phyloP scores from a whole-genome alignment of 352 stramenopile species.

The Pythium vanterpoolii region DNA sequence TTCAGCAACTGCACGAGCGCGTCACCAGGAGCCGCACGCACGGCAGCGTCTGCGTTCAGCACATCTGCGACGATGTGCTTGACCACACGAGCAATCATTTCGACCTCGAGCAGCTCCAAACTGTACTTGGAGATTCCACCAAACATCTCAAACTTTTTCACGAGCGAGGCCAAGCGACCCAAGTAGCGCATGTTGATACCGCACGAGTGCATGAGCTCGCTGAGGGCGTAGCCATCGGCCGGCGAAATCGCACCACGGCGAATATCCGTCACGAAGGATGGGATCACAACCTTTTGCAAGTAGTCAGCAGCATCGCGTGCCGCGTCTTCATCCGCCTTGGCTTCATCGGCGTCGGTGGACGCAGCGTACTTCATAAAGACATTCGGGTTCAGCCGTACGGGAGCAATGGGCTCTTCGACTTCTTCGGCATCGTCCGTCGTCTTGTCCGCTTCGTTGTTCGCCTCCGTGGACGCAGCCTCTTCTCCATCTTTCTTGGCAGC shows the following conservation, averaged over 20 bases:
- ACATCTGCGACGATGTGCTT: constrained; percentile 87
- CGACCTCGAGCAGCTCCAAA: constrained; percentile 93
- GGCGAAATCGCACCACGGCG: constrained; percentile 76
- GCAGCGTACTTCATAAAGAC: constrained; percentile 88
- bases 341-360: constrained; percentile 64
- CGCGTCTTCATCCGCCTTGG: constrained; percentile 60
- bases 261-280: constrained; percentile 82
- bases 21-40: constrained; percentile 64
- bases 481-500: constrained; percentile 23
- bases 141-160: constrained; percentile 85
- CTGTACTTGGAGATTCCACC: constrained; percentile 90
- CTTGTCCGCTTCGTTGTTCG: constrained; percentile 25
- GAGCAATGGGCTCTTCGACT: constrained; percentile 42
- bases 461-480: constrained; percentile 24
- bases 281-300: constrained; percentile 83
- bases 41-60: constrained; percentile 53
- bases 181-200: constrained; percentile 98
- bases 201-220: constrained; percentile 92
- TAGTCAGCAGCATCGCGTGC: constrained; percentile 80
- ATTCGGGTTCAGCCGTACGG: constrained; percentile 82
- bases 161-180: constrained; percentile 87
- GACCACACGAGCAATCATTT: constrained; percentile 93
- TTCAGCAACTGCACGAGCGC: constrained; percentile 87
- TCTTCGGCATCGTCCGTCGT: constrained; percentile 46
- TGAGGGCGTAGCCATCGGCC: constrained; percentile 90